Base-by-base conservation (phyloP, 1,284 basidiomycete species). In the Ceratobasidium sp. region DNA sequence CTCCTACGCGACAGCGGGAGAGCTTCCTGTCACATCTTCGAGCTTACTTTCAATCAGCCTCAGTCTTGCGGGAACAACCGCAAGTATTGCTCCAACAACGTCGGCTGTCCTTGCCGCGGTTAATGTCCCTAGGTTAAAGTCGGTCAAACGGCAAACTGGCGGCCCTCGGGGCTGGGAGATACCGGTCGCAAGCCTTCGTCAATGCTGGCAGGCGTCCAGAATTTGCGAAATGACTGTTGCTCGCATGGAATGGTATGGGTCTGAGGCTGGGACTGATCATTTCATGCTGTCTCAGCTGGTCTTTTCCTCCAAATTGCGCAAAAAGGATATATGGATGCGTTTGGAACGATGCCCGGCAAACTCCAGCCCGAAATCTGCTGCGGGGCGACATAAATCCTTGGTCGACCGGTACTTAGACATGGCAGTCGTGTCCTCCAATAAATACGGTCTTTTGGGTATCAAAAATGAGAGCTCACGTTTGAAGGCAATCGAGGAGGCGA, bases 191-290 rank as follows among this genome's bases (percentile, higher is more conserved):
- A 51, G 53, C 20, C 51, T 70, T 55, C 68, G 68, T 15, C 13
- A 20, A 20, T 26, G 33, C 15, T 70, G 68, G 68, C 3, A 26
- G 18, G 39, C 15, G 23, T 12, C 15, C 1, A 20, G 53, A 13
- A 56, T 56, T 4, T 23, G 53, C 20, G 49, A 70, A 56, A 39
- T 70, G 68, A 28, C 68, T 23, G 40, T 70, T 51, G n/a, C 68
- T 28, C 49, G 40, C 0, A 10, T 70, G 7, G 53, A 55, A 40
- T 70, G 68, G 68, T 70, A 44, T 51, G 51, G 40, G 13, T 13
- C 28, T 33, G 49, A 20, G n/a, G n/a, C 26, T 53, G 68, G 26
- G 5, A 28, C 28, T 1, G 26, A 40, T 26, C 51, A 39, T 26
- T 56, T 70, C 49, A 26, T 70, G 51, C 53, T 70, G 10, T 70